Evolutionary conservation across 768 basidiomycete species (phyloP).

Genomic region (Tephrocybe rancida): DNA sequence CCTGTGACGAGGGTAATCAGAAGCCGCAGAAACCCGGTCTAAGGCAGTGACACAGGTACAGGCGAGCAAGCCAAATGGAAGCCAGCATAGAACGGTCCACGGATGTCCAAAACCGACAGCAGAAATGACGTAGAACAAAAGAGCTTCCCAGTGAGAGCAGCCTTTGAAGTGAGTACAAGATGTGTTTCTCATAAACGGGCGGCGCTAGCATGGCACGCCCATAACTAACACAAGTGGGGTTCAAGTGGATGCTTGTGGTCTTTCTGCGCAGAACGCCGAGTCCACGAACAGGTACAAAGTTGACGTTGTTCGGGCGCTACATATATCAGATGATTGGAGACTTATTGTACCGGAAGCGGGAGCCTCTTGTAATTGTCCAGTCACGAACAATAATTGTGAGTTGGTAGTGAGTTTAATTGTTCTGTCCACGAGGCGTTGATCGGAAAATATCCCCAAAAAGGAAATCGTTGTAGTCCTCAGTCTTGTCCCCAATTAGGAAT

Average conservation of each 20-base stretch:
- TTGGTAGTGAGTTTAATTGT: slow-evolving; percentile 17
- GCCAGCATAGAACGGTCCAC: too few species aligned
- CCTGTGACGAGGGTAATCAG: too few species aligned
- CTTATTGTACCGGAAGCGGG: slow-evolving; percentile 12
- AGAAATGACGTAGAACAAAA: too few species aligned
- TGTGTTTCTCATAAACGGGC: too few species aligned
- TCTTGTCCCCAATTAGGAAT: slow-evolving; percentile 31
- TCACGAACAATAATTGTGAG: not conserved
- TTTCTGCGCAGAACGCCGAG: not conserved
- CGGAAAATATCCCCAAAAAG: slow-evolving; percentile 21
- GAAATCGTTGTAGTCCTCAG: slow-evolving; percentile 31
- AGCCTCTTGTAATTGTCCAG: slow-evolving; percentile 15
- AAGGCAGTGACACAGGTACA: too few species aligned
- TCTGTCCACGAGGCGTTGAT: slow-evolving; percentile 13
- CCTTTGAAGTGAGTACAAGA: too few species aligned
- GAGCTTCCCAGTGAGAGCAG: too few species aligned
- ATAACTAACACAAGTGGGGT: not conserved
- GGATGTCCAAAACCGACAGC: too few species aligned
- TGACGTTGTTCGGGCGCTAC: not conserved
- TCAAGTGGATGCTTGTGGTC: not conserved
- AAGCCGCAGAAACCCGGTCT: too few species aligned
- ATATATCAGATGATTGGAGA: not conserved
- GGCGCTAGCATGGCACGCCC: not conserved
- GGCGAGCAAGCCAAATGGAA: too few species aligned
- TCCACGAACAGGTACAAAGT: not conserved